Conservation (phyloP, 75 land plant species). For the Adiantum capillusveneris region DNA sequence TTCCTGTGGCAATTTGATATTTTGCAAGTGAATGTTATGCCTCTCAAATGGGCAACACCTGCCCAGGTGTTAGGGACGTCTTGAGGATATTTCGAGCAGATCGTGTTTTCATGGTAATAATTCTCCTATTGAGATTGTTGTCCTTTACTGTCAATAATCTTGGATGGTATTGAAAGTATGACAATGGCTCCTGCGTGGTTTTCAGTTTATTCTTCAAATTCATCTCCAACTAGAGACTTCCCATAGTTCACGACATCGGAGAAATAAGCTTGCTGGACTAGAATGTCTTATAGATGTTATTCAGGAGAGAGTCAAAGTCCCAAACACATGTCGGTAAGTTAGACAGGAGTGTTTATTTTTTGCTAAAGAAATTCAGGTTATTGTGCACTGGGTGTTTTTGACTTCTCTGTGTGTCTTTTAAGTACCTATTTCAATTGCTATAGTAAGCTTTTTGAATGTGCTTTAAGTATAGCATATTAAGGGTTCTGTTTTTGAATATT, state of each 20-base stretch:
- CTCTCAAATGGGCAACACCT: too few relatives aligned
- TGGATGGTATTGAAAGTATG: neutral
- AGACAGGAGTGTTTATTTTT: neutral
- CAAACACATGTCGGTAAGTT: conserved; percentile 72
- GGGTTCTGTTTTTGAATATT: too few relatives aligned
- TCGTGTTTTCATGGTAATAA: conserved; percentile 80
- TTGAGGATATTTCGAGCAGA: conserved; percentile 78
- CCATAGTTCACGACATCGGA: conserved; percentile 54
- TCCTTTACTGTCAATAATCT: too few relatives aligned
- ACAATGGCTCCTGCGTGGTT: too few relatives aligned
- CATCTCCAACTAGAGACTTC: conserved; percentile 74
- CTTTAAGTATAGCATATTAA: too few relatives aligned
- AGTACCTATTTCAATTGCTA: too few relatives aligned
- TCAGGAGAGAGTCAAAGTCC: conserved; percentile 47
- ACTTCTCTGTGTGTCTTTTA: too few relatives aligned
- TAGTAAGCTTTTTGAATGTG: too few relatives aligned
- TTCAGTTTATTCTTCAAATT: conserved; percentile 84
- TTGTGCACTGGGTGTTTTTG: neutral
- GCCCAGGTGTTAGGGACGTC: conserved; percentile 68
- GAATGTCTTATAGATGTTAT: conserved; percentile 57
- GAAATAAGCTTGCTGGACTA: conserved; percentile 48
- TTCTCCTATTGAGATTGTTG: too few relatives aligned
- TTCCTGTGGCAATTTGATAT: too few relatives aligned
- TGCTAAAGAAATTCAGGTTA: neutral
- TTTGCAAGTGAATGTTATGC: too few relatives aligned